phyloP scores from a whole-genome alignment of 768 basidiomycete genomes.

The Termitomyces sp. region DNA sequence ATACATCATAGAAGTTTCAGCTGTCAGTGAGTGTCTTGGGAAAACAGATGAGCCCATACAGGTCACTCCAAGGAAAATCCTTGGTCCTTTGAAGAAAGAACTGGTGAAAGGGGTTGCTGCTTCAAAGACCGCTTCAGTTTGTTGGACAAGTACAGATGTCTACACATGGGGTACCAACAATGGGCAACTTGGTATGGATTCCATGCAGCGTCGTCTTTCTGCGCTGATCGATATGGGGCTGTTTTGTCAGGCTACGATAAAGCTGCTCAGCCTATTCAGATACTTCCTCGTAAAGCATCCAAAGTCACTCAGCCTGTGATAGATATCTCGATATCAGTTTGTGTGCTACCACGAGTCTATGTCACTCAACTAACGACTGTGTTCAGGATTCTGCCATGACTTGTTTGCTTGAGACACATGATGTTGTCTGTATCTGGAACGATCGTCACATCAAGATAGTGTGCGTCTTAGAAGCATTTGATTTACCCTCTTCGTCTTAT shows the following conservation, averaged over 20 bases:
- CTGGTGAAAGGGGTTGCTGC: constrained; percentile 78
- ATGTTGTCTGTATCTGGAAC: constrained; percentile 81
- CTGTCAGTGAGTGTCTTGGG: constrained; percentile 26
- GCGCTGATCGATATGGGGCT: not conserved
- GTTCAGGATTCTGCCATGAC: constrained; percentile 74
- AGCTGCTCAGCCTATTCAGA: constrained; percentile 64
- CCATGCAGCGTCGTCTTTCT: not conserved
- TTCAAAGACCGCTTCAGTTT: constrained; percentile 80
- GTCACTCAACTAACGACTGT: not conserved
- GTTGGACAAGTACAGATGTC: constrained; percentile 71
- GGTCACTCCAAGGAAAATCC: constrained; percentile 64
- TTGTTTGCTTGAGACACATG: constrained; percentile 70
- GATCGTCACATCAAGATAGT: constrained; percentile 70
- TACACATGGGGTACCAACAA: constrained; percentile 93
- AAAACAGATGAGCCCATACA: constrained; percentile 73
- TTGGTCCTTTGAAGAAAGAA: constrained; percentile 73
- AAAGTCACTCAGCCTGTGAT: constrained; percentile 66
- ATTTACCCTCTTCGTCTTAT: not conserved
- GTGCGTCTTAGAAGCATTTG: constrained; percentile 28
- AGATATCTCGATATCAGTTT: constrained; percentile 68
- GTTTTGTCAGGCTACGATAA: constrained; percentile 64
- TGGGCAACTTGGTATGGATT: constrained; percentile 78
- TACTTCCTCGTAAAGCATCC: constrained; percentile 75
- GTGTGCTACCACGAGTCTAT: constrained; percentile 17
- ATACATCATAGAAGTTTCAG: constrained; percentile 61